Evolutionary conservation across 805 yeast genomes (phyloP), one percentile per base, ranked within the genome.

Genomic region (Schwanniomyces pseudopolymorphus): DNA sequence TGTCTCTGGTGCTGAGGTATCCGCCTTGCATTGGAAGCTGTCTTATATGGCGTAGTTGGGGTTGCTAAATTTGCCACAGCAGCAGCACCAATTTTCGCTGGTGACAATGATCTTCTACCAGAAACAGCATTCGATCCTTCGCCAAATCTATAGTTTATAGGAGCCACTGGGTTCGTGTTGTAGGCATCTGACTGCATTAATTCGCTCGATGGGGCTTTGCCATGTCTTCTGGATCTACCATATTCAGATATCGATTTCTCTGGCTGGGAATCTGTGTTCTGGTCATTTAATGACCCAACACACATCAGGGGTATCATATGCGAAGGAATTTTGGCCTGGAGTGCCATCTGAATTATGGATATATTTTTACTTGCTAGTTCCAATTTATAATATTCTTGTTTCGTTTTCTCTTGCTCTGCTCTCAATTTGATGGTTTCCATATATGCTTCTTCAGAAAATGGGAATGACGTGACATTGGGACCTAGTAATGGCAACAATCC

Each of bases 321-420:
- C 0, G 83, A 70, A 0, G 96, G 94, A 2, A 90, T 69, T 14
- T 84, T 83, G 11, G 83, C 77, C 20, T 68, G 69, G 4, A 79
- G 57, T 0, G 95, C 91, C 11, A 72, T 67, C 48, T 80, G 80
- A 42, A 91, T 57, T 16, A 90, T 70, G 43, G 84, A 84, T 26
- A 85, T 65, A 19, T 86, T 77, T 46, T 78, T 76, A 36, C 77
- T 76, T 21, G 85, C 72, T 35, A 77, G 67, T 59, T 90, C 96
- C 17, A 84, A 68, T 44, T 76, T 78, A 60, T 86, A 85, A 54
- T 74, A 84, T 53, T 86, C 94, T 61, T 90, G 96, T 53, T 85
- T 85, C 1, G 97, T 85, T 38, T 78, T 74, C 61, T 91, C 97
- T 58, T 86, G 92, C 60, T 89, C 90, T 2, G 80, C 63, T 43